phyloP scores from a whole-genome alignment of 345 rosid species.

The Eucalyptus virginea region DNA sequence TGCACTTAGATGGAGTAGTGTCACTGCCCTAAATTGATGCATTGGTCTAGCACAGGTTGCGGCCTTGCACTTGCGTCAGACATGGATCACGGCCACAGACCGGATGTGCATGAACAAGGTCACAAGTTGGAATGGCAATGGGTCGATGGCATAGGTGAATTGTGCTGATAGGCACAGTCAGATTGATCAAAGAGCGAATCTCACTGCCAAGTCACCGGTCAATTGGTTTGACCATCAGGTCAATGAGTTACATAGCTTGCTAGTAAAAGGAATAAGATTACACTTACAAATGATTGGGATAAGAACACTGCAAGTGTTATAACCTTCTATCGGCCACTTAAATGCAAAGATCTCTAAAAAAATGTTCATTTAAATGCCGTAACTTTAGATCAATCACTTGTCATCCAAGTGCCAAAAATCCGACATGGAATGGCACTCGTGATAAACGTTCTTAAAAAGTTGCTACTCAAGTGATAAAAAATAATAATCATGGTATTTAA shows the following conservation, averaged over 20 bases:
- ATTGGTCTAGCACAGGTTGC: not conserved
- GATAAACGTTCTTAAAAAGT: rapidly evolving
- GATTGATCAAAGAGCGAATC: not conserved
- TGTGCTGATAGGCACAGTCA: not conserved
- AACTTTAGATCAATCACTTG: no score
- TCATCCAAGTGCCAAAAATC: not conserved
- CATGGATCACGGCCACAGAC: not conserved
- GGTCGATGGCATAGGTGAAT: not conserved
- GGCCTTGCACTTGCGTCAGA: not conserved
- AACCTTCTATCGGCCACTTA: rapidly evolving
- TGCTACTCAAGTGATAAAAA: not conserved
- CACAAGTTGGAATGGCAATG: not conserved
- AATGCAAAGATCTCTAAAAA: not conserved
- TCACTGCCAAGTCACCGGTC: not conserved
- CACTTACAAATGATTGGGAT: not conserved
- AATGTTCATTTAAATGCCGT: no score
- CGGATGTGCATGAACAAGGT: not conserved
- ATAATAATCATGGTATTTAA: not conserved
- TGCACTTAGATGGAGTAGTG: not conserved
- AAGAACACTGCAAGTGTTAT: no score
- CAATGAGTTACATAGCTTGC: not conserved
- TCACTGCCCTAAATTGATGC: not conserved
- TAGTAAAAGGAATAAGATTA: not conserved
- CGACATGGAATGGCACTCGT: rapidly evolving
- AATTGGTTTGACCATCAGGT: rapidly evolving